Conservation (phyloP, 805 yeast genomes). For the Candida succiphila region DNA sequence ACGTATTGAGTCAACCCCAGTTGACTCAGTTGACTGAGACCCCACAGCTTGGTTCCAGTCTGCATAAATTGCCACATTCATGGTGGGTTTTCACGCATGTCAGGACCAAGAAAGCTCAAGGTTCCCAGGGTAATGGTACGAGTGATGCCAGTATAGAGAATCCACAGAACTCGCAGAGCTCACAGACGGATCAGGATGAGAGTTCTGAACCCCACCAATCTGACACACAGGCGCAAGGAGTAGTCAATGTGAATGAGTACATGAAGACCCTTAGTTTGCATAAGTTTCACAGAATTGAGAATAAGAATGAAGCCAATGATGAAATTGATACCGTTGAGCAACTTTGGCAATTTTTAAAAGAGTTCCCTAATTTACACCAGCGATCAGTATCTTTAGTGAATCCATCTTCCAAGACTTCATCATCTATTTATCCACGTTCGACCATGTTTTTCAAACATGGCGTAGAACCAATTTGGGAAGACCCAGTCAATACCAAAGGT, state of each 20-base stretch:
- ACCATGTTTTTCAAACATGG: constrained; percentile 49
- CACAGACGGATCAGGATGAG: not conserved
- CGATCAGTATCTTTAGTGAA: no score
- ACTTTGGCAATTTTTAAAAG: constrained; percentile 37
- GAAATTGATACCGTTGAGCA: constrained; percentile 40
- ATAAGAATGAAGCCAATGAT: constrained; percentile 7
- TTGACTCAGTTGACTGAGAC: no score
- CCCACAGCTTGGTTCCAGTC: no score
- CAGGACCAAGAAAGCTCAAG: constrained; percentile 4
- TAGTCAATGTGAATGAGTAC: no score
- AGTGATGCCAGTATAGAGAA: constrained; percentile 1
- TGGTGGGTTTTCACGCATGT: constrained; percentile 13
- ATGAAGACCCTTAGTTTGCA: constrained; percentile 35
- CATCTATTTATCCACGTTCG: no score
- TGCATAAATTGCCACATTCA: constrained; percentile 6
- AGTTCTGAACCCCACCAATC: constrained; percentile 16
- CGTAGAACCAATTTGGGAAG: constrained; percentile 61
- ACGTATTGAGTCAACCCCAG: no score
- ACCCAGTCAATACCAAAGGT: constrained; percentile 47
- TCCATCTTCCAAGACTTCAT: no score
- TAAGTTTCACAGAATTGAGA: constrained; percentile 24
- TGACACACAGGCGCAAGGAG: no score
- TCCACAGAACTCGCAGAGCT: not conserved
- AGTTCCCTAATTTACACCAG: no score
- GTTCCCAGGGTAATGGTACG: not conserved